Conservation (phyloP, 2,329 filamentous ascomycete genomes). For the Colletotrichum sansevieriae region DNA sequence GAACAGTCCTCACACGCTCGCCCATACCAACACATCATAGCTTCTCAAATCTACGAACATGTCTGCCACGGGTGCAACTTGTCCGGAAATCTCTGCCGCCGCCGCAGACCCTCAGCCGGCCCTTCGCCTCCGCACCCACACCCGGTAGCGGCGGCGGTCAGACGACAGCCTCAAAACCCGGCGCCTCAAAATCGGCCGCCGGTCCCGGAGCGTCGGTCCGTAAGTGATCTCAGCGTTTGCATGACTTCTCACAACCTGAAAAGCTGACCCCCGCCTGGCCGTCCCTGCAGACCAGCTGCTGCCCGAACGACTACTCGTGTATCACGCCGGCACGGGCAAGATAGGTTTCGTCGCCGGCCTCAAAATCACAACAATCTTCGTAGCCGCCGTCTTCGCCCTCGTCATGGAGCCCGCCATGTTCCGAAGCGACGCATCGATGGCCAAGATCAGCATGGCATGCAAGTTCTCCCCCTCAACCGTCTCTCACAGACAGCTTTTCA, state of each 20-base stretch:
- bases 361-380: slow-evolving; percentile 78
- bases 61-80: slow-evolving; percentile 22
- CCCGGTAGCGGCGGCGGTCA: slow-evolving; percentile 3
- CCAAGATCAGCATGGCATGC: slow-evolving; percentile 3
- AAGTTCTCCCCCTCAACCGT: not conserved
- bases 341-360: slow-evolving; percentile 77
- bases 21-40: not conserved
- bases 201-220: slow-evolving; percentile 2
- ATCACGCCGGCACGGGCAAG: slow-evolving; percentile 77
- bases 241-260: not conserved
- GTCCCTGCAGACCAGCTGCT: slow-evolving; percentile 55
- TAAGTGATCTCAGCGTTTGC: slow-evolving; percentile 8
- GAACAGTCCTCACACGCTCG: slow-evolving; percentile 18
- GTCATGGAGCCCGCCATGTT: slow-evolving; percentile 50
- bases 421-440: not conserved
- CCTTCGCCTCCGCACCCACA: slow-evolving; percentile 36
- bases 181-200: slow-evolving; percentile 13
- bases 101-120: slow-evolving; percentile 25
- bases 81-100: slow-evolving; percentile 35
- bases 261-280: not conserved
- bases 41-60: slow-evolving; percentile 17
- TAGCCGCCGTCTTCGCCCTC: slow-evolving; percentile 75
- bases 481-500: not conserved
- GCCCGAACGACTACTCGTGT: slow-evolving; percentile 75
- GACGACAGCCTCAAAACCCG: slow-evolving; percentile 9